A percentile compares a stretch with the other conserved stretches of the same genome.
Conservation (phyloP, 306 rosid species). For the Prunus mira region DNA sequence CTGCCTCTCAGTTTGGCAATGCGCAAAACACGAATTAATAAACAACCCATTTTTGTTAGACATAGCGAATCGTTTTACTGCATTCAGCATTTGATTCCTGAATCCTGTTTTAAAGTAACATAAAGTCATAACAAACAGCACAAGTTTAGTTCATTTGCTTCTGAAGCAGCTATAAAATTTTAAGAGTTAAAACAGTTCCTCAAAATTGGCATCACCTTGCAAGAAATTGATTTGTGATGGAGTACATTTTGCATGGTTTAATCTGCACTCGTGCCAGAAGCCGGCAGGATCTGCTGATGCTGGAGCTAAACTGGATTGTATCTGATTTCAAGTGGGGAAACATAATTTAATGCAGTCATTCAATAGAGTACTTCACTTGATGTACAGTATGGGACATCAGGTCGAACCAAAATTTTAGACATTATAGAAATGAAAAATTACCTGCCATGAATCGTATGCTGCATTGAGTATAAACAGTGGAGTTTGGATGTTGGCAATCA, state of each 20-base stretch:
- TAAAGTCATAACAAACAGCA: background rate
- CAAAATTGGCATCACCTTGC: constrained; percentile 50
- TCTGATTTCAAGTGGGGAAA: constrained; percentile 43
- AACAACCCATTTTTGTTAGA: constrained; percentile 66
- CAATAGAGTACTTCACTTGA: background rate
- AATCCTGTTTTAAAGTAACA: constrained; percentile 49
- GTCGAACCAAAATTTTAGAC: constrained; percentile 6
- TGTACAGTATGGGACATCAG: background rate
- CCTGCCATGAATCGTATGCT: constrained; percentile 99
- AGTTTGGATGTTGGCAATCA: constrained; percentile 60
- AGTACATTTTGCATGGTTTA: constrained; percentile 72
- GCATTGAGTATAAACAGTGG: constrained; percentile 89
- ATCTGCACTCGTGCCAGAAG: constrained; percentile 79
- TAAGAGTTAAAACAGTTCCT: constrained; percentile 5
- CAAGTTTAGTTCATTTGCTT: background rate
- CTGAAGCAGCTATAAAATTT: background rate
- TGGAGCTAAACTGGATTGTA: constrained; percentile 89
- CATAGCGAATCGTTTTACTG: constrained; percentile 48
- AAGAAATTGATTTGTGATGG: constrained; percentile 64
- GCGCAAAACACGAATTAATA: constrained; percentile 87
- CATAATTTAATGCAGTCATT: constrained; percentile 4
- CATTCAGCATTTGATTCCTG: constrained; percentile 75
- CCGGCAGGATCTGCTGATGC: constrained; percentile 89
- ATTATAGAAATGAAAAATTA: constrained; percentile 23
- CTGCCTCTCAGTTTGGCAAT: constrained; percentile 91